These are phyloP conservation scores for Helotiales sp. DNA, from an alignment of 2,329 filamentous ascomycete species.

Conservation along the genomic window DNA sequence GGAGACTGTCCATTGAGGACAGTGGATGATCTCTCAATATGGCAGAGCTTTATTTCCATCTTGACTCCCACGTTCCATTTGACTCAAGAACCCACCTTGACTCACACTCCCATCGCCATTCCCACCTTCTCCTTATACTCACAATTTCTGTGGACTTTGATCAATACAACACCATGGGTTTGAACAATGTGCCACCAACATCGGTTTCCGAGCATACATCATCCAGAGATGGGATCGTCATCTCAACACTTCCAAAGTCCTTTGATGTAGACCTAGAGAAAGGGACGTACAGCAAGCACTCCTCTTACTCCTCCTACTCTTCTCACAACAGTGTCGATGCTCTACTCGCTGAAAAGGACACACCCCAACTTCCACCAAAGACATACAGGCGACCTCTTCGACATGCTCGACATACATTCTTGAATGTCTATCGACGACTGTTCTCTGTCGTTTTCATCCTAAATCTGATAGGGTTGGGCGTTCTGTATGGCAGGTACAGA, in stretches of 20 bases:
- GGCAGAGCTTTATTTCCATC: background rate
- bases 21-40: background rate
- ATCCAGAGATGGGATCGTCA: background rate
- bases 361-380: constrained; percentile 16
- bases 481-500: constrained; percentile 28
- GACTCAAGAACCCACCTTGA: too few relatives aligned
- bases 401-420: constrained; percentile 36
- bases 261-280: background rate
- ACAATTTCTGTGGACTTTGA: too few relatives aligned
- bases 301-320: background rate
- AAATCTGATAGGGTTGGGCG: constrained; percentile 47
- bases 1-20: too few relatives aligned
- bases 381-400: constrained; percentile 14
- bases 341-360: background rate
- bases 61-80: background rate
- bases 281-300: background rate
- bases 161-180: too few relatives aligned
- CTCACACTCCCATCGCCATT: too few relatives aligned
- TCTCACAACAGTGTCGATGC: background rate
- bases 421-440: constrained; percentile 57
- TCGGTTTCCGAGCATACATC: background rate
- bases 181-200: too few relatives aligned
- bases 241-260: background rate
- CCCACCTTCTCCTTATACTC: too few relatives aligned
- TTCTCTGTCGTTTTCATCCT: constrained; percentile 53